Base-by-base conservation (phyloP, 1,139 yeast genomes). In the Sugiyamaella xylanicola region DNA sequence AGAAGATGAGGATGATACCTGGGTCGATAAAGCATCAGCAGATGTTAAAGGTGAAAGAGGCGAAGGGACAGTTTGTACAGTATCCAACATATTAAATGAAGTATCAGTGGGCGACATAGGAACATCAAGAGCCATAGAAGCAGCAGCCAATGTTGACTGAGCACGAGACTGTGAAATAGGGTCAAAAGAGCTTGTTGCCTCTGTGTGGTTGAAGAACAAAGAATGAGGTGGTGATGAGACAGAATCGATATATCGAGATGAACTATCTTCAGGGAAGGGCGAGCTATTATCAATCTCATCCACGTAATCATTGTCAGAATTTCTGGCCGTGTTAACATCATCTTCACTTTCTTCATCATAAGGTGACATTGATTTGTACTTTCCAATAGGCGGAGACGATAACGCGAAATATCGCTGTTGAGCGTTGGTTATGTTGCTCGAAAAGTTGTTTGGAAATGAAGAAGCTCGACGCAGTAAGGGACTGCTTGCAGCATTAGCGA, bases 71-170 rank as follows among this genome's bases (percentile, higher is more conserved):
- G 5, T 25, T 9, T 25, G 29, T 25, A 25, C 8, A n/a, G n/a
- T 9, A n/a, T 16, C 39, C 17, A 19, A 8, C 4, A 22, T 5
- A 32, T 29, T 13, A 45, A 27, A 17, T 4, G 37, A 15, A 2
- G 47, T n/a, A 40, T 40, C 19, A 19, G 48, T 11, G 25, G 27
- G 47, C 3, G 35, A 32, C 17, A 32, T 13, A 3, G 49, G 49
- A 32, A 32, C 13, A 32, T 45, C 29, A 22, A 22, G 44, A 8
- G 4, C 40, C 27, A 11, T 29, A 15, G 40, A 4, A 44, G 36
- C 13, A 19, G 29, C 29, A 25, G 9, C 29, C 29, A 25, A 25
- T 25, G 29, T 25, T 5, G 29, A 25, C 9, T 25, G 29, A 5
- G 29, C 29, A 5, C 29, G 29, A 25, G 29, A 25, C 29, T 25